Percentiles rank a stretch among this genome's conserved stretches.
Conservation (phyloP, 768 basidiomycete species). For the Boletus reticulatus region DNA sequence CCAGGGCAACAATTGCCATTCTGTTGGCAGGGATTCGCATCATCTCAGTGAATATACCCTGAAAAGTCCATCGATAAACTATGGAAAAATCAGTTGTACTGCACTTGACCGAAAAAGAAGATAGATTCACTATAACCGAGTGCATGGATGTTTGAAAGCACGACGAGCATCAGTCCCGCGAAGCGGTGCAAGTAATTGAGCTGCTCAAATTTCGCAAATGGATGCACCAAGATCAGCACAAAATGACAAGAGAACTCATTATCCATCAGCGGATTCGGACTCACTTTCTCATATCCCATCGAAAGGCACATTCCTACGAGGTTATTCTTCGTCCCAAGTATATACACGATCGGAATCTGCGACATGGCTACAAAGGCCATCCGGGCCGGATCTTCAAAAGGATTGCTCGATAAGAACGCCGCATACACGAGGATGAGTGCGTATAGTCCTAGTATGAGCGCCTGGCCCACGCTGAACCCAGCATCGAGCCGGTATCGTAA, state of each 20-base stretch:
- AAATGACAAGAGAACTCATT: background rate
- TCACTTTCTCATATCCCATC: constrained; percentile 48
- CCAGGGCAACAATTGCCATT: constrained; percentile 36
- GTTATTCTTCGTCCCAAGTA: constrained; percentile 51
- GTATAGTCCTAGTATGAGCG: constrained; percentile 37
- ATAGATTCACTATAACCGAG: constrained; percentile 37
- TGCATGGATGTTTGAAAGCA: constrained; percentile 42
- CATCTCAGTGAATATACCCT: constrained; percentile 13
- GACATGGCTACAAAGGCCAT: constrained; percentile 39
- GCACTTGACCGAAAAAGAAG: background rate
- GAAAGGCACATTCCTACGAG: constrained; percentile 39
- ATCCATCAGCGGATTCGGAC: constrained; percentile 1
- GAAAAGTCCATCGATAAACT: constrained; percentile 32
- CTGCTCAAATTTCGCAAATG: constrained; percentile 23
- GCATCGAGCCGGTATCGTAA: constrained; percentile 34
- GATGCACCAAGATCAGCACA: background rate
- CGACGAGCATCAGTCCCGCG: constrained; percentile 40
- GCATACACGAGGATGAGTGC: constrained; percentile 34
- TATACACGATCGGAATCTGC: constrained; percentile 44
- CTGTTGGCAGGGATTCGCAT: constrained; percentile 10
- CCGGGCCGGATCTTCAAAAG: constrained; percentile 34
- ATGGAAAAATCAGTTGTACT: background rate
- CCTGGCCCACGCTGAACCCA: constrained; percentile 38
- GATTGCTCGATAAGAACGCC: constrained; percentile 33
- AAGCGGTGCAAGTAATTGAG: constrained; percentile 58